These are phyloP conservation scores for Schizophyllum amplum DNA, from an alignment of 1,284 basidiomycete species.

Conservation along the genomic window DNA sequence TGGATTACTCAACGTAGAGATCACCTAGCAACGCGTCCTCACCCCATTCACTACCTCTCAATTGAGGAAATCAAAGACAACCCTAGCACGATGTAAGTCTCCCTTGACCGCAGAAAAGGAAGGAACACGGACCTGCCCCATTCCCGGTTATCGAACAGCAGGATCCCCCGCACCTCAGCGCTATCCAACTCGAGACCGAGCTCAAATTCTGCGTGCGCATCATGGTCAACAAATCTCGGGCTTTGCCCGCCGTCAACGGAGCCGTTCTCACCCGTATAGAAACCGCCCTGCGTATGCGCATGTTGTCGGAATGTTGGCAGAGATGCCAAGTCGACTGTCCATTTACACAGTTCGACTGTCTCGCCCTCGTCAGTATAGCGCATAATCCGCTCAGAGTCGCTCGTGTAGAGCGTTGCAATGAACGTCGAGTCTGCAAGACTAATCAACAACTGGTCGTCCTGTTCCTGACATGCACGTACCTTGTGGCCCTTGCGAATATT, in stretches of 20 bases:
- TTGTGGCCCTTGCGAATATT: conserved; percentile 61
- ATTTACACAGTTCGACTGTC: conserved; percentile 70
- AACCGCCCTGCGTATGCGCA: conserved; percentile 51
- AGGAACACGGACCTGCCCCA: conserved; percentile 52
- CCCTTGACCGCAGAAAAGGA: neutral
- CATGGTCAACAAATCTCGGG: conserved; percentile 4
- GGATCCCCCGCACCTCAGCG: conserved; percentile 71
- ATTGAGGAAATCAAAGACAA: conserved; percentile 49
- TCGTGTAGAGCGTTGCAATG: conserved; percentile 70
- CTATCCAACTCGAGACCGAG: conserved; percentile 75
- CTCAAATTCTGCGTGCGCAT: conserved; percentile 56
- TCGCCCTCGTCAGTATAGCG: conserved; percentile 78
- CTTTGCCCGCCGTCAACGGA: conserved; percentile 3
- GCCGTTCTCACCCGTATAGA: conserved; percentile 60
- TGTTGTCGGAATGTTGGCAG: conserved; percentile 70
- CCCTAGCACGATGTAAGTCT: conserved; percentile 21
- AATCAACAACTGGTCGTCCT: neutral
- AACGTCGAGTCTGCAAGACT: conserved; percentile 32
- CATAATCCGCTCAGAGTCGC: conserved; percentile 65
- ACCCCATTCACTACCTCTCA: conserved; percentile 14
- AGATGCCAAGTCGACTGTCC: conserved; percentile 74
- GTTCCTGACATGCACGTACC: conserved; percentile 29
- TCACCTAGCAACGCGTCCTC: neutral
- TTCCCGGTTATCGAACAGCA: conserved; percentile 64
- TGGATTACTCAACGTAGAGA: no score